Evolutionary conservation across 352 stramenopile species (phyloP), one percentile per base, ranked within the genome.

Genomic region (Phytophthora nicotianae): DNA sequence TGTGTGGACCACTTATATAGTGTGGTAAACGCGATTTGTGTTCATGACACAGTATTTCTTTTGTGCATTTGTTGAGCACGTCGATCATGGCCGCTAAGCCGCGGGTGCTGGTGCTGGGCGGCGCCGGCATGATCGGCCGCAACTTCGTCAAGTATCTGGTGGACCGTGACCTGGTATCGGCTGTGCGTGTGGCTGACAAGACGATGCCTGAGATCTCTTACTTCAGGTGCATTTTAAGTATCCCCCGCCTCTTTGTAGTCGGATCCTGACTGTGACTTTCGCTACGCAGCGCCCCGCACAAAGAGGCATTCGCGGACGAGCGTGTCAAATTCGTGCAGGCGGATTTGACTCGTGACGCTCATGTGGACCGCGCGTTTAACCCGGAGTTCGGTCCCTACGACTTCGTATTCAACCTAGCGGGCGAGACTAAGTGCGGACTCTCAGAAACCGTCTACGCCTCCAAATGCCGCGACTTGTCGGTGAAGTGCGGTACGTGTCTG

Each of bases 171-270:
- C 51, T 94, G 13, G 77, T 73, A 48, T 75, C 77, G 9, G 68
- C 70, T 58, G 87, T 96, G 52, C 84, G 86, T 42, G 83, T 96
- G 51, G 84, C 83, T 29, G 88, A 96, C 74, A 96, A 96, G 70
- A 90, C 86, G 17, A 89, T 93, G 79, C 82, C 84, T 38, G 86
- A 90, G 69, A 96, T 94, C 68, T 88, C 88, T 29, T 96, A 96
- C 74, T 93, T 95, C 52, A 88, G 78, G 82, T 86, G 6, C 23
- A 16, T 27, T 10, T 27, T 21, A 6, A 43, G 7, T 8, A 52
- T 21, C 5, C 7, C 13, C 11, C 41, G 20, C 52, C 16, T 48
- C n/a, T 41, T n/a, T 11, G 10, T 29, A 33, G n/a, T 17, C 17
- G 6, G 5, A 13, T 27, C 11, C 38, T 57, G 2, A 61, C 27